Base-by-base conservation (phyloP, 495 filamentous ascomycete species). In the Chaetomium fimeti region DNA sequence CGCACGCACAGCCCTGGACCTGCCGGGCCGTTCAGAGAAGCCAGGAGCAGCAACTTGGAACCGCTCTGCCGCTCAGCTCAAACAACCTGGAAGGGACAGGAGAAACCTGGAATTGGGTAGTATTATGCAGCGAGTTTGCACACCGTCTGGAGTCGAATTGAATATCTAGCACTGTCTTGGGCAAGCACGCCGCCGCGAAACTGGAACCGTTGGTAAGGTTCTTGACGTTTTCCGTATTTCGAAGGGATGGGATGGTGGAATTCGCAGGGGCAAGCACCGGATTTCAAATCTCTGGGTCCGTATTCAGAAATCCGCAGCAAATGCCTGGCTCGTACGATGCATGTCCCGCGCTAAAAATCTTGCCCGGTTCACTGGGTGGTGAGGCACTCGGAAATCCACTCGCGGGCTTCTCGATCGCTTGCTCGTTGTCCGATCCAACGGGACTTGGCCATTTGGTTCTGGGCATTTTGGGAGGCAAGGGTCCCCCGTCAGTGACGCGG, bases 1-100 rank as follows among this genome's bases (percentile, higher is more conserved):
- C 63, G 40, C 61, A 45, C 61, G 58, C 63, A 49, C 61, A 45
- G 32, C 40, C 13, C 29, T 66, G 43, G 49, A 65, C 52, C 43
- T 36, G 36, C n/a, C 36, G 36, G 20, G 45, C 45, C 16, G 18
- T 45, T 42, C 5, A 7, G 32, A 36, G 32, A 36, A 36, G 13
- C 48, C 48, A 52, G 32, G 28, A 52, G 40, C 28, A 15, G 51
- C 24, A 52, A 16, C 25, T n/a, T 48, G 48, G 45, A 49, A 49
- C 45, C 32, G 32, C 32, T 36, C 32, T 36, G 32, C 32, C 32
- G 32, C 32, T 36, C 32, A 36, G 32, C 32, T 9, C 32, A 36
- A 36, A 36, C 45, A 52, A 25, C 48, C 48, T 36, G 43, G 6
- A 20, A 16, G 18, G 45, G 58, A 24, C 16, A 16, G 45, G 25